Evolutionary conservation across 495 filamentous ascomycete genomes (phyloP).

Genomic region (Podospora didyma): DNA sequence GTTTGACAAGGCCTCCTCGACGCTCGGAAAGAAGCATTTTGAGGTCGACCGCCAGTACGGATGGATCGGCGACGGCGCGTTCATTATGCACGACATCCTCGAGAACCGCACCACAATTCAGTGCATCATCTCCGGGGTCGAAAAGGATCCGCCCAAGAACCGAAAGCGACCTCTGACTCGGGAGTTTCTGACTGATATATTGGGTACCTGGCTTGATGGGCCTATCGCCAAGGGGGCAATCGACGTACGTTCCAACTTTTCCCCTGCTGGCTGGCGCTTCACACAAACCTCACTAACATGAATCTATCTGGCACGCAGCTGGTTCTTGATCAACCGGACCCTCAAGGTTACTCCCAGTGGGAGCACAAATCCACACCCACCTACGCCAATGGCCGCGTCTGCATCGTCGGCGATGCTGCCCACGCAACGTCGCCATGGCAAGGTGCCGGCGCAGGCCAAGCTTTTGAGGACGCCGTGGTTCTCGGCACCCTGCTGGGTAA

Average conservation of each 20-base stretch:
- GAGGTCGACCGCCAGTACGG: slow-evolving; percentile 14
- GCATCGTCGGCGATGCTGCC: slow-evolving; percentile 40
- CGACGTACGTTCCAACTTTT: background rate
- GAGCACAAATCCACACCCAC: slow-evolving; percentile 4
- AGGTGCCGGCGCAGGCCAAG: slow-evolving; percentile 10
- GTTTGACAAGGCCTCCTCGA: slow-evolving; percentile 10
- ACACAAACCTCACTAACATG: background rate
- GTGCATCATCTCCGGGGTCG: background rate
- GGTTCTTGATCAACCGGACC: background rate
- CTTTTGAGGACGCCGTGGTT: background rate
- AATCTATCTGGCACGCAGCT: background rate
- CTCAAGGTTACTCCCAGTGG: background rate
- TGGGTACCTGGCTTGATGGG: background rate
- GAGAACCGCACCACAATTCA: background rate
- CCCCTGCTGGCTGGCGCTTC: background rate
- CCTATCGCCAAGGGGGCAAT: background rate
- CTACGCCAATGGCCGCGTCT: slow-evolving; percentile 19
- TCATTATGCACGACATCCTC: background rate
- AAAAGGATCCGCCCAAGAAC: background rate
- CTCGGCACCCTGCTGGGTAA: background rate
- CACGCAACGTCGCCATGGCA: slow-evolving; percentile 37
- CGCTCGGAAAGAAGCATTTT: slow-evolving; percentile 14
- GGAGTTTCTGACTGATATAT: background rate
- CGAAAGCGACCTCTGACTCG: background rate
- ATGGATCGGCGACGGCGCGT: slow-evolving; percentile 19